Base-by-base conservation (phyloP, 1,284 basidiomycete genomes). In the Takashimella koratensis region DNA sequence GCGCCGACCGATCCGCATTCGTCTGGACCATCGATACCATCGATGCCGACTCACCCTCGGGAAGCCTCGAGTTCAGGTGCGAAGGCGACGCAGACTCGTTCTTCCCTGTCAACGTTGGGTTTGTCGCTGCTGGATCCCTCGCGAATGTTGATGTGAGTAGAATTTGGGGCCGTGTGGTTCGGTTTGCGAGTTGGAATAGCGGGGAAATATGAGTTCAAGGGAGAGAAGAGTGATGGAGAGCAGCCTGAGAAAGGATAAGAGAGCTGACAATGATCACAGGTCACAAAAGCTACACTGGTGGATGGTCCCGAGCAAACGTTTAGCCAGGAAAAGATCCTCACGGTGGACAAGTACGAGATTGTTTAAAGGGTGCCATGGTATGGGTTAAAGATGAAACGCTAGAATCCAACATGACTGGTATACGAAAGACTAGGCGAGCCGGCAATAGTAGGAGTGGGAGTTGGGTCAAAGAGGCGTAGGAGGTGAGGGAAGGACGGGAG, bases 61-160 rank as follows among this genome's bases (percentile, higher is more conserved):
- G 93, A 10, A 87, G 84, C 12, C 80, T 98, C 64, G 90, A 97
- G 67, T 96, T 98, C 77, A 84, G 90, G 49, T 85, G 84, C 24
- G 89, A 91, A 3, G 71, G 70, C 21, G 89, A 92, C 60, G 90
- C 95, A 60, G 86, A 85, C 16, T 83, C 83, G 11, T 95, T 97
- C 80, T 98, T 97, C 88, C 95, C 95, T 4, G 90, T 98, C 56
- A 80, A 82, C 42, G 86, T 96, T 8, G 78, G 82, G 12, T 97
- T 98, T 70, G 83, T 87, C 47, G 86, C 84, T 3, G 81, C 86
- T 57, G 88, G 88, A 20, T 89, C 85, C 63, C 74, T 94, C 53
- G 84, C 86, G 0, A 86, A 88, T 45, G 79, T 93, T 27, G 79
- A 78, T 41, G 80, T 90, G 41, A 56, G 66, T 57, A 36, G 30